Base-by-base conservation (phyloP, 2,329 filamentous ascomycete genomes). In the Aspergillus glaucus region DNA sequence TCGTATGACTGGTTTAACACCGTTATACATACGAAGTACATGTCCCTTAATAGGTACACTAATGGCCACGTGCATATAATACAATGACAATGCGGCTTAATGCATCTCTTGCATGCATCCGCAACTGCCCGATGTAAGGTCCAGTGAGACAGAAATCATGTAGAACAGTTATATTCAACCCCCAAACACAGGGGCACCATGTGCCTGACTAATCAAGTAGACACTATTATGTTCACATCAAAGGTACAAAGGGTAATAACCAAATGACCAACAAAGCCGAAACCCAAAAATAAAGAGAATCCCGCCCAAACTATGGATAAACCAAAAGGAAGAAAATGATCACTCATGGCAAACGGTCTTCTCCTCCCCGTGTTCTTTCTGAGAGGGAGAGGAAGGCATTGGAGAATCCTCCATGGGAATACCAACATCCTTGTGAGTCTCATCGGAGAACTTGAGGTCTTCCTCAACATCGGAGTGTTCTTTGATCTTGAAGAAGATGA, bases 361-460 rank as follows among this genome's bases (percentile, higher is more conserved):
- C 30, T 44, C 19, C 5, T 32, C 26, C 12, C 21, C 14, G 21
- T 14, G 21, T 19, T 21, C 17, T 26, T 32, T 22, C 28, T 44
- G 17, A 4, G 28, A 34, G 10, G 26, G 26, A 30, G 26, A 30
- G 26, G 26, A 30, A 30, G 26, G 26, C 26, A 28, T 44, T 36
- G 26, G 43, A 32, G 32, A 26, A 10, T 55, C 54, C 26, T 59
- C 54, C 19, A 55, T 48, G 4, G 54, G 51, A 10, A 61, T 50
- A 32, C 62, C 64, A 4, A 95, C 85, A 56, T 95, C 88, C 22
- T 79, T 81, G 14, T 85, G 62, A 0, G 86, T 93, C 78, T 93
- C 88, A 62, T 95, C 90, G 17, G 86, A 88, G 67, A 89, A 91
- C 64, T 84, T 82, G 45, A 95, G 74, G 68, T 96, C 91, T 47